Evolutionary conservation across 2,329 filamentous ascomycete species (phyloP), one percentile per base, ranked within the genome.

Genomic region (Metarhizium sp.): DNA sequence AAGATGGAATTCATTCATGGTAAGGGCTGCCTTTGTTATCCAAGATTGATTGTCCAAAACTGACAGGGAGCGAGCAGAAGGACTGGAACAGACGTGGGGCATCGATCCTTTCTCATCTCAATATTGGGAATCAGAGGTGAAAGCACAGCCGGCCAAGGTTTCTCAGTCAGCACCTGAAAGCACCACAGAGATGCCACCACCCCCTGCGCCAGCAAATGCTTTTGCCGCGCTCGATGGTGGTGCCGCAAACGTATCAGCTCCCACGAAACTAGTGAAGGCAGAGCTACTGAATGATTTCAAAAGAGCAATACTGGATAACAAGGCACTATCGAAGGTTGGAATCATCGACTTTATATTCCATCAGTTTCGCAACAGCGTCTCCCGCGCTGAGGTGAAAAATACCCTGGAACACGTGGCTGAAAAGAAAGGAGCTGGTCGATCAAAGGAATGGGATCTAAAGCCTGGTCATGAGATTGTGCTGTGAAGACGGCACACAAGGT

Each of bases 81-180:
- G 67, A 55, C 72, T 82, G 14, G 71, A 78, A 42, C 72, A 68
- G 71, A 84, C 71, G 50, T 68, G 69, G 50, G 67, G 71, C 7
- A 92, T 99, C 60, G 86, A 99, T 64, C 94, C 94, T 0, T 95
- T 92, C 66, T 92, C 90, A 0, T 83, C 82, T 0, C 70, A 75
- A 0, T 97, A 97, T 69, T 97, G 94, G 94, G 72, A 76, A 34
- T 60, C 72, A 2, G 73, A 75, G 55, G 64, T 64, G 18, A 72
- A 70, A 58, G 60, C 64, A 25, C 64, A 61, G 50, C 50, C 61
- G 10, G 45, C 57, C 13, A 62, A 64, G 42, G 50, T 59, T 10
- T 30, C 54, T 6, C 57, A 55, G 34, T 29, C 52, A 29, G 42
- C 56, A 11, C 11, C n/a, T 5, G 63, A 67, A 16, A 55, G 38